Evolutionary conservation across 78 protist genomes (phyloP), one percentile per base, ranked within the genome.

Genomic region (Polysphondylium violaceum): DNA sequence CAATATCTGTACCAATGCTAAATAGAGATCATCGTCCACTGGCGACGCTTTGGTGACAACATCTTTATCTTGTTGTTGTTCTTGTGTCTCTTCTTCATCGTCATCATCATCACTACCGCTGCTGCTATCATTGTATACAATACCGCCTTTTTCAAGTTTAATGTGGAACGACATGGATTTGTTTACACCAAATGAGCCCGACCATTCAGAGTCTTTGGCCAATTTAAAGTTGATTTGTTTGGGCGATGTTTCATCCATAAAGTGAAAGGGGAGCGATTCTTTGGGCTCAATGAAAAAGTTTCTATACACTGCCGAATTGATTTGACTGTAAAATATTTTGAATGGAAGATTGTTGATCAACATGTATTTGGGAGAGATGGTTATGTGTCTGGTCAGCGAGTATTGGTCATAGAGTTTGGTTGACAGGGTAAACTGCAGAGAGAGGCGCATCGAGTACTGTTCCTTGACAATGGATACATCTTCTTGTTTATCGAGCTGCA

Each of bases 181-280:
- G 21, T 63, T 63, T 4, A 69, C 27, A 7, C 43, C 31, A 56
- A 83, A 83, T 40, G 78, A 41, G 29, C 91, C 79, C 21, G 78
- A 68, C 91, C 91, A 83, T 5, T 36, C 55, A 59, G 41, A 44
- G 5, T n/a, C 43, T 7, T 53, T 25, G 21, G 77, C 35, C 33
- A 83, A 41, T 12, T 60, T 35, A 44, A 83, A 60, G 1, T 36
- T 33, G 1, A 83, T 40, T 31, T 58, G 40, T 31, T 63, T 51
- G 0, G 56, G 69, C 2, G 23, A 14, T 25, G 67, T 33, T 3
- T 47, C 63, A 29, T 83, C 91, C 0, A 83, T 9, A 25, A 69
- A 83, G 29, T 83, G 91, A 40, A 83, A 83, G 55, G 91, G 91
- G 14, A 83, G 8, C 0, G 77, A 31, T 58, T 50, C 91, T 3